Evolutionary conservation across 2,329 filamentous ascomycete genomes (phyloP), one percentile per base, ranked within the genome.

Genomic region (Sporothrix pallida): DNA sequence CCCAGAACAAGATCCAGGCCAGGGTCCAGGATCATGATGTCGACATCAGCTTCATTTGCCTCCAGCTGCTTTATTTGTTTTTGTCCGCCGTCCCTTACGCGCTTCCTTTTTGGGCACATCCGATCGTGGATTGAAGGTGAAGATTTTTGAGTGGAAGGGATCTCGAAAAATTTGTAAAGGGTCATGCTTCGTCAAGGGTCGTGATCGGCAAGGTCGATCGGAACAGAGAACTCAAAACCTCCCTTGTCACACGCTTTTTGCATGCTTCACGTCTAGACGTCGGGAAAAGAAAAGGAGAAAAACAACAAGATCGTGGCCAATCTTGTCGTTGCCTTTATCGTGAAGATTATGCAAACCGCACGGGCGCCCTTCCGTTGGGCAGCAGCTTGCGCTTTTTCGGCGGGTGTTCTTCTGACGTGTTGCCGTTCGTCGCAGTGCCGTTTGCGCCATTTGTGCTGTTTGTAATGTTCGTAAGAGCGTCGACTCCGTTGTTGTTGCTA

Each of bases 321-420:
- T 50, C 9, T 20, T 23, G 31, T 37, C n/a, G 17, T 12, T n/a
- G 8, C 13, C n/a, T 9, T 10, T 17, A 10, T 67, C 42, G n/a
- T 26, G 23, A 26, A 26, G 31, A 4, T 8, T 54, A 52, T 1
- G 62, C 74, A 72, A 75, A 75, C 13, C 70, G 67, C 8, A 75
- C 74, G n/a, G 67, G 48, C 12, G 13, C 71, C 50, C 31, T 37
- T 37, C 31, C 31, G 7, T 17, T 60, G 23, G 67, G 37, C 54
- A 65, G 60, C 48, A 70, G 6, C 6, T 74, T 74, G 4, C 31
- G 20, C n/a, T 74, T 74, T 15, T 67, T 71, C 1, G 37, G 31
- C 1, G 23, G 60, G 7, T 20, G 46, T 7, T 17, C 12, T 42
- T 17, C 13, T 5, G 31, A 37, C 31, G 31, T 6, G 31, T 7